Evolutionary conservation across 345 rosid genomes (phyloP).

Genomic region (Populus alba): DNA sequence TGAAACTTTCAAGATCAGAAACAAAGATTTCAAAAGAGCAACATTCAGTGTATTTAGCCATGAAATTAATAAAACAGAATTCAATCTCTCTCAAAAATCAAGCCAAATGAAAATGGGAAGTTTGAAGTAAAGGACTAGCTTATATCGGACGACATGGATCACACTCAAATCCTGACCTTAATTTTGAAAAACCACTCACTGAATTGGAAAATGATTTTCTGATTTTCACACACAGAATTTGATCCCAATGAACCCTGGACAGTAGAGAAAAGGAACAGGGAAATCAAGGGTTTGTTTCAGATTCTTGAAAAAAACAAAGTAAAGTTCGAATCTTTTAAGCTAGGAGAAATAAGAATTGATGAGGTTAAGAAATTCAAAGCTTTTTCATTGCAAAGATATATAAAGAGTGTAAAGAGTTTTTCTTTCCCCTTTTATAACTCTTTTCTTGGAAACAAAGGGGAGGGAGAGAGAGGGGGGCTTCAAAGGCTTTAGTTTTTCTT

Average conservation of each 20-base stretch:
- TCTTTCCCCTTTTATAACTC: neutral
- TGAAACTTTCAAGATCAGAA: constrained; percentile 22
- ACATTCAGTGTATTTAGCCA: constrained; percentile 19
- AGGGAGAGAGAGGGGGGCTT: neutral
- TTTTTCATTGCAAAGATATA: neutral
- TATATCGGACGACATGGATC: constrained; percentile 87
- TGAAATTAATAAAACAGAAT: constrained; percentile 1
- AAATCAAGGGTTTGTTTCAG: neutral
- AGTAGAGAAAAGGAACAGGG: neutral
- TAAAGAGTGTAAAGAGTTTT: neutral
- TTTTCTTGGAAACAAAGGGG: neutral
- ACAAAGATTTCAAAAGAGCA: neutral
- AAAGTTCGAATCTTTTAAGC: constrained; percentile 17
- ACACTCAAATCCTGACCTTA: constrained; percentile 8
- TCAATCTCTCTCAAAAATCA: neutral
- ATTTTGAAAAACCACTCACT: neutral
- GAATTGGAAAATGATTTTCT: neutral
- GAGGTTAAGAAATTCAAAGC: neutral
- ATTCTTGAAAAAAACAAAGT: neutral
- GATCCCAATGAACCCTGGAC: constrained; percentile 1
- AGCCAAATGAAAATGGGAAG: neutral
- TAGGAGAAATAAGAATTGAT: neutral
- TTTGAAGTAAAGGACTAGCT: constrained; percentile 38
- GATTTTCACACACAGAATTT: neutral
- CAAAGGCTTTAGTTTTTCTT: constrained; percentile 2